Evolutionary conservation across 495 filamentous ascomycete species (phyloP).

Genomic region (Penicillium lividum): DNA sequence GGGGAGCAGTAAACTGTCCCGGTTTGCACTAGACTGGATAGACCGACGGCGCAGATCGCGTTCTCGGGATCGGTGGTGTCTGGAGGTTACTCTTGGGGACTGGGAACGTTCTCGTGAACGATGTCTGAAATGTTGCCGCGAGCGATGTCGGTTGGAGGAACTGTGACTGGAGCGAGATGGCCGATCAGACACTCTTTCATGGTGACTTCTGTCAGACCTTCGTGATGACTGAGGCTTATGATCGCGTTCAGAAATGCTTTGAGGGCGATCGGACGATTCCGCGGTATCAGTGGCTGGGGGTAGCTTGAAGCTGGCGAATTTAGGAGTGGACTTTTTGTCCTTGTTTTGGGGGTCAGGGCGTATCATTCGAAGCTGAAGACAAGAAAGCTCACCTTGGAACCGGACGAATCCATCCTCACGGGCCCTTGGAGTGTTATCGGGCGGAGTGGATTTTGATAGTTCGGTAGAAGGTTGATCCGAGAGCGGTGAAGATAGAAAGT

Average conservation of each 20-base stretch:
- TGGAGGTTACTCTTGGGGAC: not conserved
- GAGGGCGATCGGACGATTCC: constrained; percentile 12
- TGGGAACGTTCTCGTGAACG: not conserved
- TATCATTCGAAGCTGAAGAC: not conserved
- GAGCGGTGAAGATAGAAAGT: constrained; percentile 9
- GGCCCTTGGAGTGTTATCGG: constrained; percentile 17
- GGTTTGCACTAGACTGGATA: not conserved
- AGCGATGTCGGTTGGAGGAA: not conserved
- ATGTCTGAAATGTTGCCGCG: not conserved
- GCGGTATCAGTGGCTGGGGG: constrained; percentile 33
- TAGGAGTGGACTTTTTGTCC: constrained; percentile 55
- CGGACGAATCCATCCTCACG: constrained; percentile 41
- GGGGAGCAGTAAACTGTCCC: not conserved
- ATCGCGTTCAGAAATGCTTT: constrained; percentile 19
- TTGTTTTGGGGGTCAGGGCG: constrained; percentile 11
- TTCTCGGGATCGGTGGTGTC: not conserved
- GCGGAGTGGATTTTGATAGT: not conserved
- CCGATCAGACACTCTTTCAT: constrained; percentile 1
- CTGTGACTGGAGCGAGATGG: not conserved
- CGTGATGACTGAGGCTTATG: constrained; percentile 27
- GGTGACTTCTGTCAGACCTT: not conserved
- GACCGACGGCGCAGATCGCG: not conserved
- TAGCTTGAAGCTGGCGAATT: constrained; percentile 69
- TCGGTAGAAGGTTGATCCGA: constrained; percentile 19
- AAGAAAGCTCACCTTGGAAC: constrained; percentile 33